phyloP scores from a whole-genome alignment of 805 yeast species.

The Osmozyma mogii region DNA sequence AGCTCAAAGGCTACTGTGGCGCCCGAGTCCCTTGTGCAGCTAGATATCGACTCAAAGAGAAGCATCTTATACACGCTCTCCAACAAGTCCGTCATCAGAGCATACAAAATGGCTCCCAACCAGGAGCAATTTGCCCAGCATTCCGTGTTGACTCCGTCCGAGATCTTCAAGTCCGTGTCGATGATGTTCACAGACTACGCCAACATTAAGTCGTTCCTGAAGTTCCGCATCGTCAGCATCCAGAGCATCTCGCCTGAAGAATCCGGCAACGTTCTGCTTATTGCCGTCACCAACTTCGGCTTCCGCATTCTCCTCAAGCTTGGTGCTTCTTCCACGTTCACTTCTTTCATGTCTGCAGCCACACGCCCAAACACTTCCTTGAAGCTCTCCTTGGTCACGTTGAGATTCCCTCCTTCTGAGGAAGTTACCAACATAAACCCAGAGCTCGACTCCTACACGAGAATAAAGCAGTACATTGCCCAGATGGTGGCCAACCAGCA shows the following conservation, averaged over 20 bases:
- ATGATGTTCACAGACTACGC: constrained; percentile 49
- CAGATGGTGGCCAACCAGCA: constrained; percentile 34
- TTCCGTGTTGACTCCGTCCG: constrained; percentile 35
- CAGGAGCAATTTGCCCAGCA: constrained; percentile 30
- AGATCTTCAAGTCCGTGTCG: constrained; percentile 41
- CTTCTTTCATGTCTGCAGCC: constrained; percentile 18
- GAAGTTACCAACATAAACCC: constrained; percentile 33
- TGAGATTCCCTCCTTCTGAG: constrained; percentile 60
- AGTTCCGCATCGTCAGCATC: constrained; percentile 53
- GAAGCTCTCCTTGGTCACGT: constrained; percentile 34
- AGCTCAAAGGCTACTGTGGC: constrained; percentile 3
- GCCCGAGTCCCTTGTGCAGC: constrained; percentile 55
- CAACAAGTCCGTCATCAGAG: constrained; percentile 71
- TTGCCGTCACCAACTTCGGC: constrained; percentile 80
- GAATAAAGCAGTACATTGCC: constrained; percentile 32
- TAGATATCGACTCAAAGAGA: constrained; percentile 71
- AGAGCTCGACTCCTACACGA: constrained; percentile 34
- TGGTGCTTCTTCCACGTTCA: constrained; percentile 27
- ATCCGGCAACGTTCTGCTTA: constrained; percentile 60
- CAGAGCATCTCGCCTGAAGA: constrained; percentile 56
- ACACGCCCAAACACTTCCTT: constrained; percentile 10
- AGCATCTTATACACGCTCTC: constrained; percentile 75
- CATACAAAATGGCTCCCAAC: constrained; percentile 53
- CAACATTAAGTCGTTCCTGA: constrained; percentile 39
- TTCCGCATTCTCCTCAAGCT: constrained; percentile 60